These are phyloP conservation scores for Paramecium biaurelia DNA, from an alignment of 73 alveolate genomes.

Conservation along the genomic window DNA sequence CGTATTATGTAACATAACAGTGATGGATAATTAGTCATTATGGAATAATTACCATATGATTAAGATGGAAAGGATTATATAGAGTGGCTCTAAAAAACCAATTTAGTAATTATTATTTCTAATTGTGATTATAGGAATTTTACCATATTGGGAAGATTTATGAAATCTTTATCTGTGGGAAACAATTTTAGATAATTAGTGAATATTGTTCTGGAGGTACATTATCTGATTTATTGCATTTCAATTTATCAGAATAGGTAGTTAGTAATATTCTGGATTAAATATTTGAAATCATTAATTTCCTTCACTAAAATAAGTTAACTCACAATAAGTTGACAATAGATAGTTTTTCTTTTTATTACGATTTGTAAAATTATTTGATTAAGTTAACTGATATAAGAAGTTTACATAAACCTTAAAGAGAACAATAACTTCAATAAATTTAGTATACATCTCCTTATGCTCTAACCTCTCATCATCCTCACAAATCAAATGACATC, in stretches of 20 bases:
- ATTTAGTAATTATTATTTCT: neutral
- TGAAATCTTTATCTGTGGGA: neutral
- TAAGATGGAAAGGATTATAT: neutral
- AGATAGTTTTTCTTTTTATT: neutral
- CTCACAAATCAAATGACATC: neutral
- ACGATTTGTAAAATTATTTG: neutral
- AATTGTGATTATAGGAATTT: neutral
- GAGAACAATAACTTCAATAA: neutral
- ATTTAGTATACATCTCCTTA: neutral
- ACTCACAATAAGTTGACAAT: neutral
- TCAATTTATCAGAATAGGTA: neutral
- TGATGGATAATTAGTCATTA: neutral
- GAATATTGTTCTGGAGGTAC: neutral
- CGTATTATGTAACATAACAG: neutral
- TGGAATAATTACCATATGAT: neutral
- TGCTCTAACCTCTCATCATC: neutral
- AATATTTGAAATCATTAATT: neutral
- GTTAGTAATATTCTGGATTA: neutral
- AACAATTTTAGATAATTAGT: neutral
- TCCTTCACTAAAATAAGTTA: neutral
- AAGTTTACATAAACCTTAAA: neutral
- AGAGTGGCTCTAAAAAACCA: neutral
- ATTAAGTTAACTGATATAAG: neutral
- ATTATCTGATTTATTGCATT: neutral
- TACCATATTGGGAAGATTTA: neutral